These are phyloP conservation scores for Apiotrichum veenhuisii DNA, from an alignment of 1,284 basidiomycete species.

Conservation along the genomic window DNA sequence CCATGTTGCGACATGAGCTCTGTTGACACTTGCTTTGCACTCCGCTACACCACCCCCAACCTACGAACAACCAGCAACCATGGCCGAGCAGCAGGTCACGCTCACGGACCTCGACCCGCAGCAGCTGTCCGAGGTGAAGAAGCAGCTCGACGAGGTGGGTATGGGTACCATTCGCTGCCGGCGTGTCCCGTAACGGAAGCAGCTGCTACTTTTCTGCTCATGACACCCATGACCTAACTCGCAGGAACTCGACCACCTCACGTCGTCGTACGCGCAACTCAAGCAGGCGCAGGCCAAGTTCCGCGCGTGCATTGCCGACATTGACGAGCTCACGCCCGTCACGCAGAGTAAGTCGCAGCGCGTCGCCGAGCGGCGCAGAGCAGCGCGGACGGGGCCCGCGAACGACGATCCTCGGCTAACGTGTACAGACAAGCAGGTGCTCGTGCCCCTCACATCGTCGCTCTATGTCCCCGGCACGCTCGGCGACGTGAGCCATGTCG, in stretches of 20 bases:
- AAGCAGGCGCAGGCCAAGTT: slow-evolving; percentile 92
- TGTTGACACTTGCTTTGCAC: neutral
- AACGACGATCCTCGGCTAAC: neutral
- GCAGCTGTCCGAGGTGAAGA: slow-evolving; percentile 78
- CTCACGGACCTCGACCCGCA: slow-evolving; percentile 72
- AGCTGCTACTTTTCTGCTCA: neutral
- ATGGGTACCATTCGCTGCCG: too few relatives aligned
- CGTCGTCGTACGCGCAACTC: slow-evolving; percentile 86
- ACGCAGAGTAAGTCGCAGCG: slow-evolving; percentile 60
- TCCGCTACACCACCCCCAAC: neutral
- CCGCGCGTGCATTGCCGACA: slow-evolving; percentile 74
- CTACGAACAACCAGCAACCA: slow-evolving; percentile 16
- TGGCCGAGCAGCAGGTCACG: slow-evolving; percentile 65
- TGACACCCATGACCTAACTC: neutral
- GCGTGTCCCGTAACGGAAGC: neutral
- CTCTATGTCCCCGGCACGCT: slow-evolving; percentile 93
- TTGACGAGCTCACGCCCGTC: slow-evolving; percentile 68
- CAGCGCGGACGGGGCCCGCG: too few relatives aligned
- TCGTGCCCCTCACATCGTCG: slow-evolving; percentile 90
- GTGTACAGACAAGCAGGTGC: slow-evolving; percentile 72
- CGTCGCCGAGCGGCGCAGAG: too few relatives aligned
- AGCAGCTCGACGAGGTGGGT: slow-evolving; percentile 80
- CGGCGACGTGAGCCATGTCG: slow-evolving; percentile 75
- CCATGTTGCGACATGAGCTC: too few relatives aligned
- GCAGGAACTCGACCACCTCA: slow-evolving; percentile 88